phyloP scores from a whole-genome alignment of 768 basidiomycete species.

The Hortiboletus flavorubellus region DNA sequence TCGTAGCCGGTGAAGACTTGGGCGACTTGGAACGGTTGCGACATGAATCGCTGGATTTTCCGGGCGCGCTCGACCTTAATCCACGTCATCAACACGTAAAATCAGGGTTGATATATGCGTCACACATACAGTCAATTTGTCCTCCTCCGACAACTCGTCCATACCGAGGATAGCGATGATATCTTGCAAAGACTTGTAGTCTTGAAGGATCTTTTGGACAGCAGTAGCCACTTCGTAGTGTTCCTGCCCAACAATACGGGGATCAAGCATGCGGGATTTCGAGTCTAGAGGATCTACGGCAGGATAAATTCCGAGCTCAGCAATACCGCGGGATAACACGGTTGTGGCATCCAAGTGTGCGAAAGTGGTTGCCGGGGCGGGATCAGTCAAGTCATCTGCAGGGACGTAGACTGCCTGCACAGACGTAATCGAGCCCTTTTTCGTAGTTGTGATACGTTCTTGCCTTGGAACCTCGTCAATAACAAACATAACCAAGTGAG shows the following conservation, averaged over 20 bases:
- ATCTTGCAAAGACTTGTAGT: slow-evolving; percentile 97
- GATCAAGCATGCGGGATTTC: slow-evolving; percentile 99
- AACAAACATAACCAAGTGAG: not conserved
- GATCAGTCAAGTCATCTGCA: slow-evolving; percentile 99
- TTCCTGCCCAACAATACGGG: slow-evolving; percentile 93
- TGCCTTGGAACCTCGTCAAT: slow-evolving; percentile 53
- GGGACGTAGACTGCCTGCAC: slow-evolving; percentile 99
- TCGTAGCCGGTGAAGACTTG: slow-evolving; percentile 99
- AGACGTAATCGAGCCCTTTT: slow-evolving; percentile 99
- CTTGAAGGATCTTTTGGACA: slow-evolving; percentile 95
- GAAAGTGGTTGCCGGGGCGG: slow-evolving; percentile 98
- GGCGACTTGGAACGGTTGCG: slow-evolving; percentile 99
- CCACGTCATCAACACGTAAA: slow-evolving; percentile 1
- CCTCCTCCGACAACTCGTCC: slow-evolving; percentile 99
- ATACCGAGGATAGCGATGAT: slow-evolving; percentile 99
- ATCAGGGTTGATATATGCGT: not conserved
- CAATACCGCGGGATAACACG: slow-evolving; percentile 98
- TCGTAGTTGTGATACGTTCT: slow-evolving; percentile 99
- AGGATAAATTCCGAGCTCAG: slow-evolving; percentile 98
- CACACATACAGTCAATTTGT: slow-evolving; percentile 73
- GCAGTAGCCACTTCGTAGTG: slow-evolving; percentile 97
- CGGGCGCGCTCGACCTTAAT: slow-evolving; percentile 90
- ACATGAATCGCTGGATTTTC: slow-evolving; percentile 99
- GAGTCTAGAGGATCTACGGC: slow-evolving; percentile 99
- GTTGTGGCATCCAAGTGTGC: slow-evolving; percentile 99